phyloP scores from a whole-genome alignment of 495 filamentous ascomycete genomes.

The Hypoxylon fuscum region DNA sequence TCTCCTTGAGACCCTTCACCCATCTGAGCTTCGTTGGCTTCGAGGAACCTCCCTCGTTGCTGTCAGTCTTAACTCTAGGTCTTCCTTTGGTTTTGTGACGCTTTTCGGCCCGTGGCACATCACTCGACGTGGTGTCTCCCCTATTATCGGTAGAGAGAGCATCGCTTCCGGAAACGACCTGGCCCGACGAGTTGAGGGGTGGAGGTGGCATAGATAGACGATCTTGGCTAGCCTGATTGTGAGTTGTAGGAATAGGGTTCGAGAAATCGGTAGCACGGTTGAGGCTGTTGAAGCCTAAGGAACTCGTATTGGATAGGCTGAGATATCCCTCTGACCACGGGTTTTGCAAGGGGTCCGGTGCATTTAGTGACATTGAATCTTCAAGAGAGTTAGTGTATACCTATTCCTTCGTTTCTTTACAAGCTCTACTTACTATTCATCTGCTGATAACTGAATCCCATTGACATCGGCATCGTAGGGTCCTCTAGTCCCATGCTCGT shows the following conservation, averaged over 20 bases:
- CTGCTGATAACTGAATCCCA: no score
- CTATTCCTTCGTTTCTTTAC: no score
- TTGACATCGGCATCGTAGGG: no score
- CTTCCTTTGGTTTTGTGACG: background rate
- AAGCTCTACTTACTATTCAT: no score
- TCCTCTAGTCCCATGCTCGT: no score
- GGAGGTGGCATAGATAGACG: background rate
- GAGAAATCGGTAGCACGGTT: background rate
- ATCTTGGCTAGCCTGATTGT: background rate
- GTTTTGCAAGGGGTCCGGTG: background rate
- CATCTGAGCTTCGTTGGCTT: background rate
- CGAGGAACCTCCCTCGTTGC: background rate
- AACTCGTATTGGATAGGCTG: background rate
- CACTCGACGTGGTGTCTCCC: background rate
- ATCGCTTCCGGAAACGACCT: background rate
- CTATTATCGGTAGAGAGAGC: background rate
- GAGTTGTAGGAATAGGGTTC: background rate
- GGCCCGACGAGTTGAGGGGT: background rate
- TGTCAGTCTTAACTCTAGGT: background rate
- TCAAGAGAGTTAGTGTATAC: no score
- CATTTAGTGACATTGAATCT: no score
- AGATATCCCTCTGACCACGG: background rate
- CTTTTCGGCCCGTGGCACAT: background rate
- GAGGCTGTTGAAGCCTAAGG: background rate
- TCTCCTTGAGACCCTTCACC: constrained; percentile 10